Percentiles rank a stretch among this genome's conserved stretches.
These are phyloP conservation scores for Stylonectria norvegica DNA, from an alignment of 2,329 filamentous ascomycete genomes.

Conservation along the genomic window DNA sequence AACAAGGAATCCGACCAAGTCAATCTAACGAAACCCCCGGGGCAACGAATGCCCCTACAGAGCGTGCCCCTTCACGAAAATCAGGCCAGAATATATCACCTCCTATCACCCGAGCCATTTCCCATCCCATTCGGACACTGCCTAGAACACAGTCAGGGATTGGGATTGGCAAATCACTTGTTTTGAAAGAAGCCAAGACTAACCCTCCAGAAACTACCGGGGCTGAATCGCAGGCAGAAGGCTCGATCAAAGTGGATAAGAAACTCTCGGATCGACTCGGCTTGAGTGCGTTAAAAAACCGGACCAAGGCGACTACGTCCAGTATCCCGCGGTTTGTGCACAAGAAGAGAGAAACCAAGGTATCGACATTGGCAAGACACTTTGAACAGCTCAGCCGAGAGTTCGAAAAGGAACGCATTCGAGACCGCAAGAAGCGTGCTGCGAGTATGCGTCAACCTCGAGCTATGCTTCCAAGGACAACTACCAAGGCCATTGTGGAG, in stretches of 20 bases:
- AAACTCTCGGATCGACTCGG: slow-evolving; percentile 72
- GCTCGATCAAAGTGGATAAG: slow-evolving; percentile 59
- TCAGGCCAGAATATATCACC: slow-evolving; percentile 46
- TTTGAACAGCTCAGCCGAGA: slow-evolving; percentile 96
- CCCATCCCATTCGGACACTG: slow-evolving; percentile 47
- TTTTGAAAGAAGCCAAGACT: slow-evolving; percentile 33
- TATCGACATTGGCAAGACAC: slow-evolving; percentile 88
- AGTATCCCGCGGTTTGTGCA: slow-evolving; percentile 85
- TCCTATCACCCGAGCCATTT: slow-evolving; percentile 52
- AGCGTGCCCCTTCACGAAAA: slow-evolving; percentile 43
- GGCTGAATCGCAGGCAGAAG: slow-evolving; percentile 31
- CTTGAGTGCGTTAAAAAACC: slow-evolving; percentile 60
- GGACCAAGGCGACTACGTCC: slow-evolving; percentile 59
- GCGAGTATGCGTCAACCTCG: slow-evolving; percentile 71
- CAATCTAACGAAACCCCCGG: slow-evolving; percentile 33
- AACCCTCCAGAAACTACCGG: slow-evolving; percentile 22
- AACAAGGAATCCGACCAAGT: slow-evolving; percentile 34
- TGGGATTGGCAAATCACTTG: slow-evolving; percentile 40
- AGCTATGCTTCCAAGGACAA: slow-evolving; percentile 78
- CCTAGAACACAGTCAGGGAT: slow-evolving; percentile 45
- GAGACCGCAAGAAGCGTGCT: slow-evolving; percentile 77
- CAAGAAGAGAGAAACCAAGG: slow-evolving; percentile 70
- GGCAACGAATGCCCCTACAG: slow-evolving; percentile 25
- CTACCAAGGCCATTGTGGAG: slow-evolving; percentile 93
- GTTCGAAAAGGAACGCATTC: slow-evolving; percentile 89